A percentile compares a stretch with the other conserved stretches of the same genome.
These are phyloP conservation scores for Ocimum tenuiflorum DNA, from an alignment of 257 asterid species.

Conservation along the genomic window DNA sequence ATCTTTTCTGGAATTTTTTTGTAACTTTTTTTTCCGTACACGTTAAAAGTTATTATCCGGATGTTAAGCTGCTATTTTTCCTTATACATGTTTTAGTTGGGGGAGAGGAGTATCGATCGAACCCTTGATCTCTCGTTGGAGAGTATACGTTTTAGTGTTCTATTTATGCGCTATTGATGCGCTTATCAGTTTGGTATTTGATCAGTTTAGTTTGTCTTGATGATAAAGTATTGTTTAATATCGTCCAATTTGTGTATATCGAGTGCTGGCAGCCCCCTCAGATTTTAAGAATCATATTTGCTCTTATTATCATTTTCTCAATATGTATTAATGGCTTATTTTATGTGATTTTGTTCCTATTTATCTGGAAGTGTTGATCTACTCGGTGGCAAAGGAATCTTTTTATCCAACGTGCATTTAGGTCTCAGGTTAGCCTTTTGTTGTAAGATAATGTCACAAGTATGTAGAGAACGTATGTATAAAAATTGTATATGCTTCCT, in stretches of 20 bases:
- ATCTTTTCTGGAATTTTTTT: neutral
- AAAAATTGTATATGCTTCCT: neutral
- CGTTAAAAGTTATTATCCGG: neutral
- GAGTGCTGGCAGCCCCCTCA: neutral
- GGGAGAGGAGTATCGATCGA: too few relatives aligned
- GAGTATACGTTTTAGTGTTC: neutral
- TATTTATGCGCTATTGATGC: too few relatives aligned
- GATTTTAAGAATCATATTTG: neutral
- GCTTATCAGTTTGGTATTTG: neutral
- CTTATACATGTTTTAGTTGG: too few relatives aligned
- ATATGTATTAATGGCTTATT: neutral
- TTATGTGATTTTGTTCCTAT: neutral
- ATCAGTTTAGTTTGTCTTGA: neutral
- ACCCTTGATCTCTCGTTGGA: too few relatives aligned
- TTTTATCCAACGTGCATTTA: neutral
- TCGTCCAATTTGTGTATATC: neutral
- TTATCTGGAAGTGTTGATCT: neutral
- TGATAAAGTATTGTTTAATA: neutral
- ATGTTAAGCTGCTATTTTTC: too few relatives aligned
- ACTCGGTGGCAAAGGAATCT: neutral
- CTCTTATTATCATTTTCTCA: neutral
- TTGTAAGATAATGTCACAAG: neutral
- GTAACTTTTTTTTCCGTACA: neutral
- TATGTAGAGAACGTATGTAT: neutral
- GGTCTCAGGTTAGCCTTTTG: neutral